A percentile compares a stretch with the other conserved stretches of the same genome.
These are phyloP conservation scores for Penium margaritaceum DNA, from an alignment of 139 green algal species.

Conservation along the genomic window DNA sequence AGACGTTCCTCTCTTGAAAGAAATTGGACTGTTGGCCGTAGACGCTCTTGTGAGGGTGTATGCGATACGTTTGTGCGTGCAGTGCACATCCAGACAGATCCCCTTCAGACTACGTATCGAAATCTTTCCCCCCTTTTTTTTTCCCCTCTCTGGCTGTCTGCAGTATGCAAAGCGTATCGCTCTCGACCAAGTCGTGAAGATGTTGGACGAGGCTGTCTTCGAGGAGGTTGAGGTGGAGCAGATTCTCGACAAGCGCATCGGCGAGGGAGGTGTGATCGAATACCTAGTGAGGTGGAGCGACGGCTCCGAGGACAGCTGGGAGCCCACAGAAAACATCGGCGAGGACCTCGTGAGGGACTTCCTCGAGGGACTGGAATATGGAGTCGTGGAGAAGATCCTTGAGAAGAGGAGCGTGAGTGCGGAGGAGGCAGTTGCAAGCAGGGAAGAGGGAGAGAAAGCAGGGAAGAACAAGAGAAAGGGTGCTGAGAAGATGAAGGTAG, in stretches of 20 bases:
- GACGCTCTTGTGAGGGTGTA: no score
- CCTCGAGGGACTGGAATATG: conserved; percentile 41
- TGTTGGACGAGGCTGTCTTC: conserved; percentile 41
- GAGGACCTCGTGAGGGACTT: conserved; percentile 43
- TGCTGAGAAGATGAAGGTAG: neutral
- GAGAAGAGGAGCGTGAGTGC: conserved; percentile 19
- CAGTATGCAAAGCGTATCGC: conserved; percentile 37
- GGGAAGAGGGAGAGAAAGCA: no score
- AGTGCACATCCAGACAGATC: no score
- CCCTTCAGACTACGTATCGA: no score
- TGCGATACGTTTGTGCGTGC: no score
- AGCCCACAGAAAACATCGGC: conserved; percentile 46
- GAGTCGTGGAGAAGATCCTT: conserved; percentile 30
- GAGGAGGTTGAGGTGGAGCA: conserved; percentile 45
- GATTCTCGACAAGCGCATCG: conserved; percentile 27
- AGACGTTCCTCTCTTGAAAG: no score
- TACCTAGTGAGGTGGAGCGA: conserved; percentile 53
- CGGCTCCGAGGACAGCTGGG: conserved; percentile 48
- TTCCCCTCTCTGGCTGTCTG: no score
- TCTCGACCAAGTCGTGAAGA: conserved; percentile 42
- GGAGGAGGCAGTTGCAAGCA: no score
- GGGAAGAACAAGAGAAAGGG: no score
- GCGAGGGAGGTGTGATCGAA: conserved; percentile 17
- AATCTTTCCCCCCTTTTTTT: neutral
- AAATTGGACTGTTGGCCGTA: no score